Evolutionary conservation across 2,329 filamentous ascomycete species (phyloP).

Genomic region (Exophiala bonariae): DNA sequence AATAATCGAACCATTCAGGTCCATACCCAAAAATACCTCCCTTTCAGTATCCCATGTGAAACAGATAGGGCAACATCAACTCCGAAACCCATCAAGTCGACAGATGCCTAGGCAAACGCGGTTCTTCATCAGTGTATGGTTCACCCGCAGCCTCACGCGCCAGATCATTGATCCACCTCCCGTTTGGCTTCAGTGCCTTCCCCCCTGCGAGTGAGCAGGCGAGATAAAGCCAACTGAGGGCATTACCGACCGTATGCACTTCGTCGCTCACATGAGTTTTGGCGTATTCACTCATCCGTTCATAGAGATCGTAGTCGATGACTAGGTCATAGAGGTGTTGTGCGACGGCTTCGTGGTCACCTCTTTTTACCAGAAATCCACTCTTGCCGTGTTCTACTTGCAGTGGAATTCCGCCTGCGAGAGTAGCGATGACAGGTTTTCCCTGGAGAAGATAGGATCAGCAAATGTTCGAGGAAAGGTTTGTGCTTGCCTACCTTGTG

Average conservation of each 20-base stretch:
- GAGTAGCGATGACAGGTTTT: constrained; percentile 73
- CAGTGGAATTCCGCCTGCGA: constrained; percentile 76
- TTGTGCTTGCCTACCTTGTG: constrained; percentile 54
- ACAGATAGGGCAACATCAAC: too few species aligned
- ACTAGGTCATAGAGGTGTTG: constrained; percentile 66
- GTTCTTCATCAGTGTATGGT: constrained; percentile 61
- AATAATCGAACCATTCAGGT: too few species aligned
- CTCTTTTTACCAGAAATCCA: constrained; percentile 71
- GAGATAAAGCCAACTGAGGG: constrained; percentile 75
- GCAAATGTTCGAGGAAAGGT: background rate
- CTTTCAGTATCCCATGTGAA: too few species aligned
- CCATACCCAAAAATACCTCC: too few species aligned
- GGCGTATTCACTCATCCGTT: constrained; percentile 66
- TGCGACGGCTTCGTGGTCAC: constrained; percentile 70
- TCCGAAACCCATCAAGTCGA: constrained; percentile 21
- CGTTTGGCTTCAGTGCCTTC: constrained; percentile 58
- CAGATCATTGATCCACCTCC: constrained; percentile 72
- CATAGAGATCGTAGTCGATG: constrained; percentile 64
- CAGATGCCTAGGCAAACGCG: constrained; percentile 54
- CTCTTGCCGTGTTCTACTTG: constrained; percentile 72
- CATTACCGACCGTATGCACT: constrained; percentile 78
- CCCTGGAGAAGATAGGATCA: constrained; percentile 41
- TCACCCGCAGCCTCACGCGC: constrained; percentile 64
- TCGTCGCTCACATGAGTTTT: constrained; percentile 72
- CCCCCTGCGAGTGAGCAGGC: constrained; percentile 65